A percentile compares a stretch with the other conserved stretches of the same genome.
These are phyloP conservation scores for Huntiella abstrusa DNA, from an alignment of 2,329 filamentous ascomycete genomes.

Conservation along the genomic window DNA sequence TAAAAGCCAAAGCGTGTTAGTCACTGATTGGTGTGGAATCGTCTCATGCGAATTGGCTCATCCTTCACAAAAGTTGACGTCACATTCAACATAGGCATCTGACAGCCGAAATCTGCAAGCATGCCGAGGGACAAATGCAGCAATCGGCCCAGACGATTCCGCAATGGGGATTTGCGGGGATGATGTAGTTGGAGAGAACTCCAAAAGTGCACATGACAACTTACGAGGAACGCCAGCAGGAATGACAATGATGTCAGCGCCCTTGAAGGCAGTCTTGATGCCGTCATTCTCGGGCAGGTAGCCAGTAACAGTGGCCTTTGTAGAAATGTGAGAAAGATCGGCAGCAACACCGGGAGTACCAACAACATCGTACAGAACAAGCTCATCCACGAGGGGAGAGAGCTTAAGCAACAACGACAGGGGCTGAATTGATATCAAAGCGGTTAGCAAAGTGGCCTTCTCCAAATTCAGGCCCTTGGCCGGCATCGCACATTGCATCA, in stretches of 20 bases:
- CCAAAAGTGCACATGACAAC: slow-evolving; percentile 18
- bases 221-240: slow-evolving; percentile 93
- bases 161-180: background rate
- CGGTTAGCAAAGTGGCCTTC: slow-evolving; percentile 10
- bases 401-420: slow-evolving; percentile 92
- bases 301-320: slow-evolving; percentile 68
- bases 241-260: slow-evolving; percentile 90
- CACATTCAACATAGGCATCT: too few relatives aligned
- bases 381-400: slow-evolving; percentile 71
- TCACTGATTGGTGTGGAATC: background rate
- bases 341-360: slow-evolving; percentile 93
- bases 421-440: slow-evolving; percentile 36
- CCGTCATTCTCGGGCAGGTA: slow-evolving; percentile 76
- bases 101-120: background rate
- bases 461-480: slow-evolving; percentile 5
- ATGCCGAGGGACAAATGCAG: background rate
- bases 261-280: slow-evolving; percentile 72
- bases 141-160: background rate
- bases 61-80: too few relatives aligned
- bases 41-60: too few relatives aligned
- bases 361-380: slow-evolving; percentile 97
- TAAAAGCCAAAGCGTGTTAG: slow-evolving; percentile 19
- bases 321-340: slow-evolving; percentile 94
- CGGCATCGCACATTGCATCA: background rate
- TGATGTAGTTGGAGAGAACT: background rate